A percentile compares a stretch with the other conserved stretches of the same genome.
These are phyloP conservation scores for Coemansia sp. DNA, from an alignment of 192 early-diverging fungal species.

Conservation along the genomic window DNA sequence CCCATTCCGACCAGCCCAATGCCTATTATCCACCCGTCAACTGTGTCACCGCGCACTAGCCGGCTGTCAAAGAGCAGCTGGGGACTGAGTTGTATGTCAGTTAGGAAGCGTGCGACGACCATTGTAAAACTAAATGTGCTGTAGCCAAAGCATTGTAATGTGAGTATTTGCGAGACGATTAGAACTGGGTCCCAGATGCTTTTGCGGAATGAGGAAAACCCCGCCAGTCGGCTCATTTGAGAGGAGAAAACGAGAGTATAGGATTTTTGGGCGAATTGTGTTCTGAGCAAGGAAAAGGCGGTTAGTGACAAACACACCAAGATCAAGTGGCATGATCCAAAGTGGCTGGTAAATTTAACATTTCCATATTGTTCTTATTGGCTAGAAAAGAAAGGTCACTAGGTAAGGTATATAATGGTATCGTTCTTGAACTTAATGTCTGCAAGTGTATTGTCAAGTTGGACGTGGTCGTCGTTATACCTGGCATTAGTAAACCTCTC, in stretches of 20 bases:
- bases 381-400: no score
- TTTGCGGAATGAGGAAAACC: constrained; percentile 32
- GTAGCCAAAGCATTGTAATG: constrained; percentile 50
- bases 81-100: constrained; percentile 20
- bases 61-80: constrained; percentile 29
- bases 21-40: constrained; percentile 35
- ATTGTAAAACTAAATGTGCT: constrained; percentile 25
- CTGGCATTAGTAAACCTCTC: neutral
- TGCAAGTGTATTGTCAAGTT: neutral
- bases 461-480: neutral
- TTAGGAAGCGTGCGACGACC: constrained; percentile 17
- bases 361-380: no score
- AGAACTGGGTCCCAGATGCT: constrained; percentile 48
- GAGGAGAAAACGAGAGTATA: no score
- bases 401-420: no score
- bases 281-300: no score
- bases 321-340: neutral
- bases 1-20: constrained; percentile 20
- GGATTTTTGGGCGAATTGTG: neutral
- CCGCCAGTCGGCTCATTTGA: constrained; percentile 10
- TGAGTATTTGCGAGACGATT: constrained; percentile 49
- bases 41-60: constrained; percentile 40
- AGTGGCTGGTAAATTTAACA: neutral
- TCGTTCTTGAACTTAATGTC: neutral
- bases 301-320: no score